A percentile compares a stretch with the other conserved stretches of the same genome.
Conservation (phyloP, 305 asterid species). For the Solanum aculeatissimum region DNA sequence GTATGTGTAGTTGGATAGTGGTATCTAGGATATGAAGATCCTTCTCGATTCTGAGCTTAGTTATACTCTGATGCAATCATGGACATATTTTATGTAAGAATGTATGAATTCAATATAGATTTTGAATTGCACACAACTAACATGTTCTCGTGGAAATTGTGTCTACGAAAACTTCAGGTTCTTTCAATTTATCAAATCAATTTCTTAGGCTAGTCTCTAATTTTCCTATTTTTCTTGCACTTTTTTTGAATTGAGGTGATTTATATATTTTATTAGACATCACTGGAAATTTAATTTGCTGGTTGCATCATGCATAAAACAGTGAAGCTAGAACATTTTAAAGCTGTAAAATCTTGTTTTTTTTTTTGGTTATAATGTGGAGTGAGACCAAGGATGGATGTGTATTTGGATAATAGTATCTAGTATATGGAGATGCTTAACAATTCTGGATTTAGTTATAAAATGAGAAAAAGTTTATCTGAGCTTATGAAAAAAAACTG, state of each 20-base stretch:
- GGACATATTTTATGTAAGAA: too few relatives aligned
- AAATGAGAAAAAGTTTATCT: not conserved
- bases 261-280: not conserved
- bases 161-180: too few relatives aligned
- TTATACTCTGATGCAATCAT: not conserved
- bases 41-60: not conserved
- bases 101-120: too few relatives aligned
- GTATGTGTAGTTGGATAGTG: not conserved
- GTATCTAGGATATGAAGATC: not conserved
- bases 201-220: too few relatives aligned
- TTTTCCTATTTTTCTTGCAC: too few relatives aligned
- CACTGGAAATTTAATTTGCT: not conserved
- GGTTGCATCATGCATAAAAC: not conserved
- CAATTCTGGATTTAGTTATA: not conserved
- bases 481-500: not conserved
- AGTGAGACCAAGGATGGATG: not conserved
- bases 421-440: not conserved
- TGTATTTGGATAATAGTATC: not conserved
- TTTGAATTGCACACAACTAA: not conserved
- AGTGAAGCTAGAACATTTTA: not conserved
- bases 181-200: too few relatives aligned
- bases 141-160: too few relatives aligned
- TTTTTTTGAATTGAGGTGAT: not conserved
- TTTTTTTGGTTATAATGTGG: not conserved
- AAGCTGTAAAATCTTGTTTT: not conserved